Base-by-base conservation (phyloP, 1,139 yeast species). In the Blastobotrys malaysiensis region DNA sequence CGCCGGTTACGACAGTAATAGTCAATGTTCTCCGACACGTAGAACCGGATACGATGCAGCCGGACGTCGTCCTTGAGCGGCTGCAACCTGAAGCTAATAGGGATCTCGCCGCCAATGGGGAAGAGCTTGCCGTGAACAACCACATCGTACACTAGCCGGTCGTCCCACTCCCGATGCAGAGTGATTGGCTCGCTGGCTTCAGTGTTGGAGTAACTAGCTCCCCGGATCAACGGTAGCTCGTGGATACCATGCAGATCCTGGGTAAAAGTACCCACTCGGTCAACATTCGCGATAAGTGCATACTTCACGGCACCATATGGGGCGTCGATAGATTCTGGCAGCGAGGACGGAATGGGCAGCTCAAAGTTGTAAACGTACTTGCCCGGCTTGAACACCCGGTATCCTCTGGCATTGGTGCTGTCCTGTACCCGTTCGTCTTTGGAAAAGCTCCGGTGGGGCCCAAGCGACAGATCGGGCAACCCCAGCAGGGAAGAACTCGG, bases 121-220 rank as follows among this genome's bases (percentile, higher is more conserved):
- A 91, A 83, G 19, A 93, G 84, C 68, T 93, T 93, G 19, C 97
- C 86, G n/a, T 47, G 95, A 54, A 93, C 84, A 26, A 89, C 84
- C 51, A 93, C 89, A 66, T 93, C 97, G 66, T 93, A 93, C 61
- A 84, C 84, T 45, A 93, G 71, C 66, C 88, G 90, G 66, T 88
- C 91, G 68, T 93, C 98, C 99, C 99, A 93, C 62, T 88, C 93
- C 59, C 95, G 77, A 14, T 87, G 78, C 45, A 93, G 90, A 5
- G 90, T 88, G 53, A 93, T 93, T 0, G 99, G 98, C 67, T 93
- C 99, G 58, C 87, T 84, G 64, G 88, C 91, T 67, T 93, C 98
- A 45, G 86, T 78, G 52, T 89, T 87, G 47, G 80, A 81, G 57
- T 86, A 91, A 0, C 89, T 78, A 7, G 91, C 93, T 0, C 90